Base-by-base conservation (phyloP, 1,284 basidiomycete genomes). In the Gymnopus androsaceus region DNA sequence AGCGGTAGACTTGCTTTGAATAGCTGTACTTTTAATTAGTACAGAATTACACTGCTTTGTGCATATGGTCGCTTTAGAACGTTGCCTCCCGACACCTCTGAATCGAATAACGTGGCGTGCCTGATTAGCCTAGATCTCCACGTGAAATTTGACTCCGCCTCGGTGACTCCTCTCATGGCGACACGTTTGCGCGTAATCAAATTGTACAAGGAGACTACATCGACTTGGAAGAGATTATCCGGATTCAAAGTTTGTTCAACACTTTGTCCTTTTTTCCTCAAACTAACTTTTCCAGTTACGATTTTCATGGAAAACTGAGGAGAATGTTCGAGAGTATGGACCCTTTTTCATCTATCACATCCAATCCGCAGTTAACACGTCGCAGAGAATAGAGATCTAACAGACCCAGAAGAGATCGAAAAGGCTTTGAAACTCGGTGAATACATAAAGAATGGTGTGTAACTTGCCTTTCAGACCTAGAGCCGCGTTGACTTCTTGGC, bases 391-490 rank as follows among this genome's bases (percentile, higher is more conserved):
- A 79, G 81, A 58, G 69, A 81, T 62, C 72, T 92, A 56, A 86
- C 79, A 9, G 83, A 92, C 66, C 80, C 81, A 34, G 79, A 81
- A 37, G 86, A 91, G 61, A 88, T 95, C 54, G 88, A 93, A 72
- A 85, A 82, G 59, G 90, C 92, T 2, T 75, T 94, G 49, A 83
- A 82, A 55, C 74, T 94, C 36, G 91, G 86, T 8, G 91, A 94
- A 70, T 94, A 92, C 65, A 94, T 95, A 68, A 92, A 90, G 72
- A 92, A 92, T 67, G 93, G 93, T 92, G 62, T 60, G 83, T 67
- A 51, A 25, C 17, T n/a, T 41, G 12, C 34, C 25, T 27, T 30
- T 45, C 21, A 15, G 27, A 31, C 44, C 30, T 17, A 27, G 15
- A 17, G 28, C 46, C 38, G 15, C 42, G n/a, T n/a, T 27, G 28